Conservation (phyloP, 1,284 basidiomycete genomes). For the Apiotrichum gracile region DNA sequence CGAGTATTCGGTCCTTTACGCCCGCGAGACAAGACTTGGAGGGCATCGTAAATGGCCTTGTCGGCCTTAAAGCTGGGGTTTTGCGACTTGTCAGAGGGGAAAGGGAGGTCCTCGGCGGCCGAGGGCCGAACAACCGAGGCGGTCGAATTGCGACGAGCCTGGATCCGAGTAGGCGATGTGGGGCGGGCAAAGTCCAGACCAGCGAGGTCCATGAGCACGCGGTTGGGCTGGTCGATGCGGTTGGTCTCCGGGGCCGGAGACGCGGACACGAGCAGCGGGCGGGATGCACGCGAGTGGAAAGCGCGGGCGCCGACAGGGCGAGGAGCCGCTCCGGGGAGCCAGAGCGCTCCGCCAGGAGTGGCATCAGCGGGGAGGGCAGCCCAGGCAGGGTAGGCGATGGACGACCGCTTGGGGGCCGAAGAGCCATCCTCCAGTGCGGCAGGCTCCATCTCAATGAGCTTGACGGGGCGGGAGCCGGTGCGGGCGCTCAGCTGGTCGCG, state of each 20-base stretch:
- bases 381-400: constrained; percentile 17
- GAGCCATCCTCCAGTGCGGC: background rate
- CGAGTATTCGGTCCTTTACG: background rate
- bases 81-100: too few species aligned
- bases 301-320: constrained; percentile 17
- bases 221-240: constrained; percentile 27
- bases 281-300: constrained; percentile 21
- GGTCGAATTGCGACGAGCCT: constrained; percentile 29
- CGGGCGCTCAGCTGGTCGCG: constrained; percentile 14
- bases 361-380: constrained; percentile 12
- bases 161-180: constrained; percentile 3
- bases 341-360: constrained; percentile 10
- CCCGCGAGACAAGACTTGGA: background rate
- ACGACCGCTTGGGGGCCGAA: background rate
- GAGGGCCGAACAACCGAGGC: constrained; percentile 16
- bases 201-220: constrained; percentile 40
- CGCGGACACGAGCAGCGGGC: constrained; percentile 4
- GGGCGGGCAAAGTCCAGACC: constrained; percentile 29
- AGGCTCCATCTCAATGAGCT: constrained; percentile 21
- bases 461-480: constrained; percentile 21
- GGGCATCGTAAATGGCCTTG: background rate
- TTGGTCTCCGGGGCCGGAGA: constrained; percentile 8
- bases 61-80: too few species aligned
- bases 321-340: constrained; percentile 13
- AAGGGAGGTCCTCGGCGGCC: background rate